Percentiles rank a stretch among this genome's conserved stretches.
Conservation (phyloP, 441 rosid species). For the Populus tomentosa region DNA sequence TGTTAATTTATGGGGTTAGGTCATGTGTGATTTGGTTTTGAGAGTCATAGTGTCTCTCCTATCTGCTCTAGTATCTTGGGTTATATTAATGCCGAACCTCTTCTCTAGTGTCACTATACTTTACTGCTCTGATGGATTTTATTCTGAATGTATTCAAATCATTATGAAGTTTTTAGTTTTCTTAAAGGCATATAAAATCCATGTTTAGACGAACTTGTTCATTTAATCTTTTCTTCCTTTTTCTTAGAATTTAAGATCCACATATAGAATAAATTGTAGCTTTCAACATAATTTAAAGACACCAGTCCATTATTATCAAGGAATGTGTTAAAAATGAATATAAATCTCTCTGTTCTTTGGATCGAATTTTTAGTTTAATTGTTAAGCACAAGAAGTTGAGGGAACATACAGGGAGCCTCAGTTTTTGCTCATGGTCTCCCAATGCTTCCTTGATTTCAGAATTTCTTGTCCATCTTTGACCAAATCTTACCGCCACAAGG, state of each 20-base stretch:
- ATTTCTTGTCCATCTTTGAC: too few relatives aligned
- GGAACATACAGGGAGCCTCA: not conserved
- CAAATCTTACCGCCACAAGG: not conserved
- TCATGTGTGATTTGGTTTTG: constrained; percentile 4
- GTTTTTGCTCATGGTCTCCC: not conserved
- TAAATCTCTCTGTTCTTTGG: too few relatives aligned
- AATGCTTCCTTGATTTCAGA: not conserved
- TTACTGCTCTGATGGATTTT: constrained; percentile 1
- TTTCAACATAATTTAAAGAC: not conserved
- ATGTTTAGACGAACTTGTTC: not conserved
- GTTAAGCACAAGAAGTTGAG: not conserved
- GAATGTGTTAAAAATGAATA: too few relatives aligned
- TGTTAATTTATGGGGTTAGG: not conserved
- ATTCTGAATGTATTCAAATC: constrained; percentile 5
- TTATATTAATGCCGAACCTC: too few relatives aligned
- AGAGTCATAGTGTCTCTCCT: too few relatives aligned
- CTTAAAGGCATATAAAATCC: not conserved
- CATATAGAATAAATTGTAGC: not conserved
- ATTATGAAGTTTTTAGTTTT: constrained; percentile 6
- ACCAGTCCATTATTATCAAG: too few relatives aligned
- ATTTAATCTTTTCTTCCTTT: not conserved
- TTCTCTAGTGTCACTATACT: constrained; percentile 5
- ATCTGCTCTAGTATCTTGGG: too few relatives aligned
- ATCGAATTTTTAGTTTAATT: too few relatives aligned
- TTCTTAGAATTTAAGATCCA: not conserved